These are phyloP conservation scores for Cordyceps cicadae DNA, from an alignment of 2,329 filamentous ascomycete species.

Conservation along the genomic window DNA sequence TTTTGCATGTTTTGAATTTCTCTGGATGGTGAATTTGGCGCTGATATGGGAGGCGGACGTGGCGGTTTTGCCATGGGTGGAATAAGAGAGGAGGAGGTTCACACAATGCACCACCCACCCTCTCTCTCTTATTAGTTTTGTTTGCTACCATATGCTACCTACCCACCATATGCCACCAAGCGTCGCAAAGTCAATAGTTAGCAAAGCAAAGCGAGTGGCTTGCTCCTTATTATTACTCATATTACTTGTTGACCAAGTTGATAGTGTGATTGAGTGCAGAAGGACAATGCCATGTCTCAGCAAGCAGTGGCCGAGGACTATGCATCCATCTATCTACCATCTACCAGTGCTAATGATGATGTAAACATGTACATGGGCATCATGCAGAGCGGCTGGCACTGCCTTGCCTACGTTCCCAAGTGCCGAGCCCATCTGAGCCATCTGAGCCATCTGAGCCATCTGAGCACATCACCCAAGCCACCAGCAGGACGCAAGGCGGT, in stretches of 20 bases:
- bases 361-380: too few species aligned
- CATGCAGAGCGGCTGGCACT: neutral
- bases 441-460: too few species aligned
- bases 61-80: neutral
- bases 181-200: neutral
- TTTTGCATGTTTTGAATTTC: neutral
- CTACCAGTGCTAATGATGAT: too few species aligned
- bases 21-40: neutral
- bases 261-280: neutral
- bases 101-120: neutral
- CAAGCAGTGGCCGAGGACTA: neutral
- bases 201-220: constrained; percentile 3
- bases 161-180: neutral
- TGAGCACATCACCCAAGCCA: neutral
- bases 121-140: neutral
- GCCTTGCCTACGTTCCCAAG: too few species aligned
- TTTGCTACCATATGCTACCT: neutral
- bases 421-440: too few species aligned
- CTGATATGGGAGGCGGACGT: neutral
- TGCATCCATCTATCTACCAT: too few species aligned
- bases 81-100: neutral
- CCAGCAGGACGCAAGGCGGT: neutral
- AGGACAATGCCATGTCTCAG: neutral
- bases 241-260: neutral
- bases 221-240: neutral